Base-by-base conservation (phyloP, 2,329 filamentous ascomycete species). In the Fusarium nanum region DNA sequence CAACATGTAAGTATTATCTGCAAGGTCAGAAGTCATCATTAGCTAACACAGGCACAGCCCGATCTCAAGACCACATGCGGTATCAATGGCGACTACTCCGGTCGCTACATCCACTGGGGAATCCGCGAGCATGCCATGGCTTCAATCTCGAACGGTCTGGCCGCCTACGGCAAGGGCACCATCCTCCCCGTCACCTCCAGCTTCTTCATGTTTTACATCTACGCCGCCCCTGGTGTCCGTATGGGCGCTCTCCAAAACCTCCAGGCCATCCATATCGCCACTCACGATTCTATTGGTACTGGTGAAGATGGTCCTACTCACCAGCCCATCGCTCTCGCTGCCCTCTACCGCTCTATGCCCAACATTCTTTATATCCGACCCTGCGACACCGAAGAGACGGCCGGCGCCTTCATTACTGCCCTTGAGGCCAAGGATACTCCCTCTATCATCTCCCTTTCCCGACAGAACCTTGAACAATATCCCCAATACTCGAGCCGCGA, bases 121-220 rank as follows among this genome's bases (percentile, higher is more conserved):
- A 84, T 90, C 56, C 84, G 88, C 7, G 87, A 89, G 70, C 87
- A 89, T 73, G 87, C 87, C 57, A 90, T 91, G 88, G 83, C 82
- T 4, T 78, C 84, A 30, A 85, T 88, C 25, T 83, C 84, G 9
- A 88, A 88, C 74, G 89, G 88, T 5, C 77, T 91, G 6, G 87
- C 88, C 0, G 88, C 88, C 2, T 90, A 82, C 63, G 80, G 81
- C 61, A 84, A 82, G 37, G 84, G 82, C 25, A 87, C 86, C 0
- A 83, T 89, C 67, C 77, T 90, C 10, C 87, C 87, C 0, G 78
- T 89, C 37, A 90, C 87, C 2, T 85, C 85, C 0, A 83, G 82
- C 7, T 90, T 89, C 78, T 89, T 89, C 80, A 89, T 90, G 85
- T 89, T 89, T 76, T 89, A 89, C 70, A 76, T 81, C 22, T 85